Base-by-base conservation (phyloP, 495 filamentous ascomycete species). In the Penicillium canescens region DNA sequence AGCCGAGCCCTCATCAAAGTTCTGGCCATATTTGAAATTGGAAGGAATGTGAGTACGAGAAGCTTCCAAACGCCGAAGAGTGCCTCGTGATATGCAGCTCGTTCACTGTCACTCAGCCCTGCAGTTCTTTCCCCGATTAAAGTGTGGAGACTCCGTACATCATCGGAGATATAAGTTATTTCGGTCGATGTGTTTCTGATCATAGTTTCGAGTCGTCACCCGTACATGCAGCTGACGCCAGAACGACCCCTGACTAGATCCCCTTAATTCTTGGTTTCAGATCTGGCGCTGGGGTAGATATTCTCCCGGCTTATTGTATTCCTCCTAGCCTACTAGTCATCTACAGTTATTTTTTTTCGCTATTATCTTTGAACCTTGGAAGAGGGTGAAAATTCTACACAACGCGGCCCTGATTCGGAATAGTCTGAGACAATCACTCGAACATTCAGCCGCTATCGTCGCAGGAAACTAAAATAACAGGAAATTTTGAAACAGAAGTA, bases 11-110 rank as follows among this genome's bases (percentile, higher is more conserved):
- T 14, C 40, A 39, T 36, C 12, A 33, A 41, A 54, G 18, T 8
- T 5, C 38, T 43, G 20, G 49, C 4, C 28, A 20, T 11, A 13
- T 35, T 43, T 51, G 1, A 43, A 53, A 46, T 44, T 40, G 21
- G 24, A 21, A 55, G 52, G 46, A 37, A 55, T 55, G 46, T 42
- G 33, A 6, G 8, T 16, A 11, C 33, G 8, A 24, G 20, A 11
- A 23, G 36, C 42, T 20, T 28, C 18, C 10, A 28, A 24, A 38
- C 37, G 23, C 26, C 28, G 24, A 11, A 24, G 26, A 16, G 28
- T 13, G 28, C 24, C 24, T 16, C 2, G n/a, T 49, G 46, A 49
- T 20, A 49, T 35, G 13, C 20, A 1, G 28, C 42, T 45, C 42
- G 33, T 21, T 6, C 16, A 2, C 34, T 36, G 34, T 36, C 23